Base-by-base conservation (phyloP, 768 basidiomycete species). In the Hortiboletus flavorubellus region DNA sequence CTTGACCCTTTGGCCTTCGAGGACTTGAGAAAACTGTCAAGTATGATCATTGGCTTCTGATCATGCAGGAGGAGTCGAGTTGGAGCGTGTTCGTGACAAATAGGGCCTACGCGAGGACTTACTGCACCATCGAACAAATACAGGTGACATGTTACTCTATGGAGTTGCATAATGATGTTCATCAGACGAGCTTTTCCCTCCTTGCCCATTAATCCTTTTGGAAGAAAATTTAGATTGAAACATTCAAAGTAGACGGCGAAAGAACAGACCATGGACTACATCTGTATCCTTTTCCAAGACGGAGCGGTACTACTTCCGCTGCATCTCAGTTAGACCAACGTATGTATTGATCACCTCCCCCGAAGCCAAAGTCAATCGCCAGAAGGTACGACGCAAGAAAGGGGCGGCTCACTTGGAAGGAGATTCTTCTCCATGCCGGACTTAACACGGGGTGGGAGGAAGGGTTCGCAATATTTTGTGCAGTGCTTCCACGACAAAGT, bases 341-440 rank as follows among this genome's bases (percentile, higher is more conserved):
- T 98, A 99, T 42, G 98, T 93, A 65, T 98, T 99, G 70, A 98
- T 94, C 66, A 98, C 97, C 76, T 98, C 98, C 76, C 98, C 90
- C 92, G 61, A 43, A 50, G 54, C 53, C 21, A 51, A 3, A 21
- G 35, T 60, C 44, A 51, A 35, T 42, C 5, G n/a, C n/a, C n/a
- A n/a, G 14, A 48, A 45, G 15, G 16, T 12, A 4, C 4, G 3
- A 42, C 0, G 11, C 7, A 47, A 50, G 21, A 15, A 23, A 33
- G 10, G 8, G 7, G 8, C 11, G 1, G 65, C 82, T 50, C 69
- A 89, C 91, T 98, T 1, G 96, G 97, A 58, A 98, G 70, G 42
- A 98, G 78, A 55, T 84, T 92, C 76, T 98, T 98, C 78, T 99
- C 96, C 0, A 98, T 96, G 67, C 98, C 96, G 23, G 87, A 80